Conservation (phyloP, 352 stramenopile genomes). For the Pythium graminicola region DNA sequence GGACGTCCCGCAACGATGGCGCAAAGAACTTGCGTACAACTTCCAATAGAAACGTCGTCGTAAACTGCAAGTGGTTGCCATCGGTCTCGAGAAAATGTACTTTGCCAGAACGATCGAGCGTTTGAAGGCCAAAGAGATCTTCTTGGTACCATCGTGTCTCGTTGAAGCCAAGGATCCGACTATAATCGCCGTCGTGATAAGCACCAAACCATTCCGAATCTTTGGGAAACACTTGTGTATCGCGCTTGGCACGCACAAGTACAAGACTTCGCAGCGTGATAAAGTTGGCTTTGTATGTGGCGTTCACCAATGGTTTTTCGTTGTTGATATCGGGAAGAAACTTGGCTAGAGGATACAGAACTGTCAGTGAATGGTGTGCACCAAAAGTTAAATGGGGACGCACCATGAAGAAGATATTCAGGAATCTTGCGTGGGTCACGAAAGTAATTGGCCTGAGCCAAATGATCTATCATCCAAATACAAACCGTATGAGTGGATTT, state of each 20-base stretch:
- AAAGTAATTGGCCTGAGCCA: slow-evolving; percentile 93
- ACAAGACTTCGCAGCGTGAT: slow-evolving; percentile 78
- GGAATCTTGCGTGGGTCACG: slow-evolving; percentile 76
- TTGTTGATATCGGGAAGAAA: slow-evolving; percentile 90
- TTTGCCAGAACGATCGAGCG: slow-evolving; percentile 79
- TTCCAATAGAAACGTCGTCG: slow-evolving; percentile 66
- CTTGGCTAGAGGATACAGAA: slow-evolving; percentile 28
- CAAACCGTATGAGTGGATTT: not conserved
- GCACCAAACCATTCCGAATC: slow-evolving; percentile 84
- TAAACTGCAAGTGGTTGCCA: slow-evolving; percentile 90
- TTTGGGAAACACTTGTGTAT: slow-evolving; percentile 88
- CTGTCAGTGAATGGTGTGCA: not conserved
- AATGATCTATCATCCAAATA: slow-evolving; percentile 30
- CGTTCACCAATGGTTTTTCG: slow-evolving; percentile 65
- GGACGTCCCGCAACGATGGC: too few species aligned
- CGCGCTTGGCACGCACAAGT: slow-evolving; percentile 82
- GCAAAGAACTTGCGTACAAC: slow-evolving; percentile 82
- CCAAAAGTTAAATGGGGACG: not conserved
- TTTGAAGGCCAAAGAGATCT: slow-evolving; percentile 89
- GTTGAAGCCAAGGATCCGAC: slow-evolving; percentile 78
- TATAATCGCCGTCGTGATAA: slow-evolving; percentile 73
- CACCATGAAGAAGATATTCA: slow-evolving; percentile 65
- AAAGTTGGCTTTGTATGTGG: slow-evolving; percentile 88
- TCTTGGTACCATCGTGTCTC: slow-evolving; percentile 90
- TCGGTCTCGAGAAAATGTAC: slow-evolving; percentile 86